These are phyloP conservation scores for Medicago arabica DNA, from an alignment of 306 rosid genomes.

Conservation along the genomic window DNA sequence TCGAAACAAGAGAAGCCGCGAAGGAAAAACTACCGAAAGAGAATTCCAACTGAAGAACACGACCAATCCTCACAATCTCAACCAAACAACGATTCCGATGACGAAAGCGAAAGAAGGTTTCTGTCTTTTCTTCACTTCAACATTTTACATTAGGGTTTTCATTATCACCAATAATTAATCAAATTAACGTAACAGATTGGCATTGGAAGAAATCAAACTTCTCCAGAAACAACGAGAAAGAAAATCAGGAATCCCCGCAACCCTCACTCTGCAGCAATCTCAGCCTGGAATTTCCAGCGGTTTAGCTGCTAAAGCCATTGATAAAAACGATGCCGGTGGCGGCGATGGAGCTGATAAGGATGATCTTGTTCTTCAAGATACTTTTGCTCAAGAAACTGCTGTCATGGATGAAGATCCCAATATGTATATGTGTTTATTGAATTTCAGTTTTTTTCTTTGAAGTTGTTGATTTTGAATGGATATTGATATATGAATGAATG, in stretches of 20 bases:
- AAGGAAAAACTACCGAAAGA: conserved; percentile 71
- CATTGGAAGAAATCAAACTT: conserved; percentile 90
- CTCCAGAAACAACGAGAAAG: conserved; percentile 93
- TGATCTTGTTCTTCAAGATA: conserved; percentile 87
- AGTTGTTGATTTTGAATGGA: conserved; percentile 25
- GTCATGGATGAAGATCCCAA: conserved; percentile 94
- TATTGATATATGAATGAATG: conserved; percentile 29
- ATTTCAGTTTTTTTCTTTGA: conserved; percentile 25
- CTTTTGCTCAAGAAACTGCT: conserved; percentile 95
- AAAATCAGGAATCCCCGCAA: conserved; percentile 81
- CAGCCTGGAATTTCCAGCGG: conserved; percentile 39
- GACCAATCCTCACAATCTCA: conserved; percentile 28
- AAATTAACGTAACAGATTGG: conserved; percentile 55
- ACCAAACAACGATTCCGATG: conserved; percentile 54
- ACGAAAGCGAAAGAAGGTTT: conserved; percentile 77
- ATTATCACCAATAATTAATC: neutral
- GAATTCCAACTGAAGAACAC: conserved; percentile 50
- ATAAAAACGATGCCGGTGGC: conserved; percentile 51
- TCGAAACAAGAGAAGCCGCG: conserved; percentile 43
- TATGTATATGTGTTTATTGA: conserved; percentile 57
- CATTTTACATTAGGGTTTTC: conserved; percentile 20
- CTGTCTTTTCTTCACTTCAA: neutral
- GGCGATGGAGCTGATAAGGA: conserved; percentile 64
- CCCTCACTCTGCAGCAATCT: conserved; percentile 47
- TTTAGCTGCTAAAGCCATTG: conserved; percentile 43